A percentile compares a stretch with the other conserved stretches of the same genome.
Conservation (phyloP, 2,329 filamentous ascomycete species). For the Colletotrichum sp. region DNA sequence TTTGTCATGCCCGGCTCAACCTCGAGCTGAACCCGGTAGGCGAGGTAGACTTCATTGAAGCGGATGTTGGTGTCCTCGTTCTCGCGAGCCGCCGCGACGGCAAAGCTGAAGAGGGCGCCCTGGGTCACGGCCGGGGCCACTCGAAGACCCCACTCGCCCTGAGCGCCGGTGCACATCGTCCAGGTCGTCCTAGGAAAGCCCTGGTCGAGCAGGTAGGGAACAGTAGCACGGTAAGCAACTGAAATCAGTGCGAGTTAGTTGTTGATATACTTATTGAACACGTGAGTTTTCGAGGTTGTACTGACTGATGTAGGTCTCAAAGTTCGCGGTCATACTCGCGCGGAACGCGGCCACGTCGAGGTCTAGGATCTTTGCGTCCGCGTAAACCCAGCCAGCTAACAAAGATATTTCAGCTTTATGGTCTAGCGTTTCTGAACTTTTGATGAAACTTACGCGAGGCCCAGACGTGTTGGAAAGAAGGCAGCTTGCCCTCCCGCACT, state of each 20-base stretch:
- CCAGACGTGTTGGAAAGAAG: constrained; percentile 43
- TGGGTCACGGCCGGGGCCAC: constrained; percentile 34
- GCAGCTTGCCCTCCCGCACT: constrained; percentile 34
- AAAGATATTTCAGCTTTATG: background rate
- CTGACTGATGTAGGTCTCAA: constrained; percentile 37
- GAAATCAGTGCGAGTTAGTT: fast-evolving
- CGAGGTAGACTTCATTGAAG: constrained; percentile 43
- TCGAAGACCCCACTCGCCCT: constrained; percentile 27
- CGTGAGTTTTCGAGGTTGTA: background rate
- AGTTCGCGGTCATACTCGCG: constrained; percentile 24
- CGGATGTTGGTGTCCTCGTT: constrained; percentile 36
- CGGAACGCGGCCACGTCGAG: constrained; percentile 26
- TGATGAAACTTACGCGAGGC: constrained; percentile 27
- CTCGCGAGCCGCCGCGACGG: constrained; percentile 31
- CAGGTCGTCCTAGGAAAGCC: constrained; percentile 28
- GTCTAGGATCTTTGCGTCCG: constrained; percentile 23
- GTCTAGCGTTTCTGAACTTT: background rate
- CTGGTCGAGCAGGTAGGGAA: constrained; percentile 34
- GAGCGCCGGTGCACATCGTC: constrained; percentile 36
- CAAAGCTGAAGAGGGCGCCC: constrained; percentile 40
- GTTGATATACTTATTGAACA: fast-evolving
- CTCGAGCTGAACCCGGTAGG: constrained; percentile 31
- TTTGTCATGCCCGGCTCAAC: background rate
- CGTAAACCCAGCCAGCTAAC: constrained; percentile 30
- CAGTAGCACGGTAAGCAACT: constrained; percentile 36